Evolutionary conservation across 805 yeast genomes (phyloP).

Genomic region (Saitoella complicata): DNA sequence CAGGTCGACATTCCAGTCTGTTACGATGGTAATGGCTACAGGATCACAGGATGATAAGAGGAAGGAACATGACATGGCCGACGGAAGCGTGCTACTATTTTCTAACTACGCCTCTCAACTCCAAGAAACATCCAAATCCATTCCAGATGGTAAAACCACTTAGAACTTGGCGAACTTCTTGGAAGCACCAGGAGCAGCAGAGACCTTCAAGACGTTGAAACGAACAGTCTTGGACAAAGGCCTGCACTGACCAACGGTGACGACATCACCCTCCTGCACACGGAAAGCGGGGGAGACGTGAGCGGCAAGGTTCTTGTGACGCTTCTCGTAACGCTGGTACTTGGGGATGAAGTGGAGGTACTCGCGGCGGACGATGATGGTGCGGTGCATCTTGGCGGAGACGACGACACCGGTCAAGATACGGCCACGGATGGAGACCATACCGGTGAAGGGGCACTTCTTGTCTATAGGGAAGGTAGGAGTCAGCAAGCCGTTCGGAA

Average conservation of each 20-base stretch:
- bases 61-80: too few species aligned
- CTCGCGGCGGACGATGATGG: constrained; percentile 98
- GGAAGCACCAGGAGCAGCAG: constrained; percentile 66
- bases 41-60: too few species aligned
- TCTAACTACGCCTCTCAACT: too few species aligned
- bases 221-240: constrained; percentile 99
- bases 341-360: constrained; percentile 99
- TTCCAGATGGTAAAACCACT: constrained; percentile 5
- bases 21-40: too few species aligned
- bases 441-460: constrained; percentile 99
- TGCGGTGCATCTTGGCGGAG: constrained; percentile 99
- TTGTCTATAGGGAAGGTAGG: constrained; percentile 29
- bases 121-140: too few species aligned
- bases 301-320: constrained; percentile 99
- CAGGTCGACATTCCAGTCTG: too few species aligned
- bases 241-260: constrained; percentile 99
- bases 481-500: too few species aligned
- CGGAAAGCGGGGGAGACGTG: constrained; percentile 99
- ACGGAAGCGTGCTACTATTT: too few species aligned
- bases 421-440: constrained; percentile 97
- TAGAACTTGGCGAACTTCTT: constrained; percentile 95
- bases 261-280: constrained; percentile 96
- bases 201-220: constrained; percentile 96
- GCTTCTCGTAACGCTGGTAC: constrained; percentile 99
- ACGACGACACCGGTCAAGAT: constrained; percentile 98